Percentiles rank a stretch among this genome's conserved stretches.
Evolutionary conservation across 352 stramenopile genomes (phyloP).

Genomic region (Globisporangium takayamanum): DNA sequence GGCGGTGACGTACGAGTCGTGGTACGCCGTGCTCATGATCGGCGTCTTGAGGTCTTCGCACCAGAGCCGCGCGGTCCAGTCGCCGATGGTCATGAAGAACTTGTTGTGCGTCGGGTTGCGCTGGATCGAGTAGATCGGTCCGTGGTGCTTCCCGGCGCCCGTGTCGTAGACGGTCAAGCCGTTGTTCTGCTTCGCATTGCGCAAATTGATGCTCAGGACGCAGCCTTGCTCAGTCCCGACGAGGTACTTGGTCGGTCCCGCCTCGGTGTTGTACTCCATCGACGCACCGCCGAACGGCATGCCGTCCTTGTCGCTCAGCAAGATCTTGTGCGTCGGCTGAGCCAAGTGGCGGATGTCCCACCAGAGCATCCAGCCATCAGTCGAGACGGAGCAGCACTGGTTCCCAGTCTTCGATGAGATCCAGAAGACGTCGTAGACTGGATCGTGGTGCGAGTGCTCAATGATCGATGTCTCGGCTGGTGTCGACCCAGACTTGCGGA

Average conservation of each 20-base stretch:
- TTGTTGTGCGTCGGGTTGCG: slow-evolving; percentile 97
- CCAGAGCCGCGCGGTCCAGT: slow-evolving; percentile 96
- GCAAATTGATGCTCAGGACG: slow-evolving; percentile 92
- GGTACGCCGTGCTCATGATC: slow-evolving; percentile 97
- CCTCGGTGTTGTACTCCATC: slow-evolving; percentile 97
- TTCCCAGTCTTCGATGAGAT: slow-evolving; percentile 95
- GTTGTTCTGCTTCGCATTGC: slow-evolving; percentile 96
- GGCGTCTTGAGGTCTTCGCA: slow-evolving; percentile 96
- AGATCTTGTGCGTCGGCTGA: slow-evolving; percentile 76
- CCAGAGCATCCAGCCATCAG: slow-evolving; percentile 91
- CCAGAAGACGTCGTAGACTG: slow-evolving; percentile 96
- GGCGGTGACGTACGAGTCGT: slow-evolving; percentile 93
- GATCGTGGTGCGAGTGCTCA: slow-evolving; percentile 96
- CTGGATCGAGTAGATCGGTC: slow-evolving; percentile 94
- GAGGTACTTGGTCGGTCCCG: slow-evolving; percentile 95
- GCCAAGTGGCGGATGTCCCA: slow-evolving; percentile 87
- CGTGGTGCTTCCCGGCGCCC: slow-evolving; percentile 92
- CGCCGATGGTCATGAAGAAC: slow-evolving; percentile 96
- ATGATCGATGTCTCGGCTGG: slow-evolving; percentile 92
- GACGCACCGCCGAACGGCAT: slow-evolving; percentile 90
- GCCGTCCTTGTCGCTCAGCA: slow-evolving; percentile 72
- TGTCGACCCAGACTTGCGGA: slow-evolving; percentile 87
- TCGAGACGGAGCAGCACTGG: slow-evolving; percentile 95
- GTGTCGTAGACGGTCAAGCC: slow-evolving; percentile 95
- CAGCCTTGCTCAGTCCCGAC: slow-evolving; percentile 97